Evolutionary conservation across 805 yeast species (phyloP).

Genomic region (Schizosaccharomyces osmophilus): DNA sequence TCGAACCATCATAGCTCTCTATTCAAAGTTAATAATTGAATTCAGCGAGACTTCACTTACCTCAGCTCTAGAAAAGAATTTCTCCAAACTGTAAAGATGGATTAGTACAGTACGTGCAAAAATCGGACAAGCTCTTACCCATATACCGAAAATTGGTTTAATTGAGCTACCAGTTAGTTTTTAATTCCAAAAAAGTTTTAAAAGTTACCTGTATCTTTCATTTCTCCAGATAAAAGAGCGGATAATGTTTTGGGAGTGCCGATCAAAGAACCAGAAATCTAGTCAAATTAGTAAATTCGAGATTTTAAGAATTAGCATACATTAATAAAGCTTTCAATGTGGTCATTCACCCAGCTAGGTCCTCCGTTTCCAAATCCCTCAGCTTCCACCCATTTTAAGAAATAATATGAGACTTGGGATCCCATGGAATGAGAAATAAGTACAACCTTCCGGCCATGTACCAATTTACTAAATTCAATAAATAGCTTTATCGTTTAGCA

Average conservation of each 20-base stretch:
- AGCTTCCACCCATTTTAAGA: slow-evolving; percentile 92
- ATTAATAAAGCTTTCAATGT: slow-evolving; percentile 60
- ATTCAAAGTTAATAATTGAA: not conserved
- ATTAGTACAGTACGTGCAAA: not conserved
- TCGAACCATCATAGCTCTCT: slow-evolving; percentile 55
- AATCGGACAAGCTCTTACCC: slow-evolving; percentile 19
- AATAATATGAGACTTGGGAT: slow-evolving; percentile 64
- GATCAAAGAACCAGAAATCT: slow-evolving; percentile 59
- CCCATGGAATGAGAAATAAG: slow-evolving; percentile 93
- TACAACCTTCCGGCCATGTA: slow-evolving; percentile 43
- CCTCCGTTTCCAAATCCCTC: slow-evolving; percentile 92
- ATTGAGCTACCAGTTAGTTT: slow-evolving; percentile 29
- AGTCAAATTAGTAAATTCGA: not conserved
- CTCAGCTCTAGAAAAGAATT: slow-evolving; percentile 72
- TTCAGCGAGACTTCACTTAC: not conserved
- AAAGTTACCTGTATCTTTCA: slow-evolving; percentile 50
- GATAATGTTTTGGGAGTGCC: slow-evolving; percentile 91
- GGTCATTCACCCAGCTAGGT: slow-evolving; percentile 56
- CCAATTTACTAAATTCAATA: slow-evolving; percentile 34
- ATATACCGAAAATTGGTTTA: slow-evolving; percentile 76
- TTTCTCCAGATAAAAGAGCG: slow-evolving; percentile 86
- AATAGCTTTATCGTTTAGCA: slow-evolving; percentile 12
- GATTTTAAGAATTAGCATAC: not conserved
- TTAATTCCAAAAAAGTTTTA: not conserved
- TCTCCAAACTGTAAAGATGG: slow-evolving; percentile 28